Evolutionary conservation across 257 asterid species (phyloP).

Genomic region (Solanum stenotomum): DNA sequence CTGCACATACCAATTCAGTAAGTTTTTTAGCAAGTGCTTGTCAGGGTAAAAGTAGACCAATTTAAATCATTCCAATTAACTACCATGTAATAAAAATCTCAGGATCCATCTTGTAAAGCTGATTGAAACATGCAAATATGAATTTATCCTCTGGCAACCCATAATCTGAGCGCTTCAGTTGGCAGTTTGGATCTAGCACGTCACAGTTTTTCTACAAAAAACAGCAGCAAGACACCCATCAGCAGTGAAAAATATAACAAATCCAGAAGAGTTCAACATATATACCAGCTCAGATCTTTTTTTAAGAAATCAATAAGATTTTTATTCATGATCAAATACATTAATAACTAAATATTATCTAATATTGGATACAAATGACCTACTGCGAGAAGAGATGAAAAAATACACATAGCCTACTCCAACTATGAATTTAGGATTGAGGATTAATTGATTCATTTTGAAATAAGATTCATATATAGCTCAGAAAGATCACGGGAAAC

Average conservation of each 20-base stretch:
- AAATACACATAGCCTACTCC: not conserved
- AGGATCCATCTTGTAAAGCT: constrained; percentile 99
- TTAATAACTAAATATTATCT: not conserved
- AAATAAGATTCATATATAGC: not conserved
- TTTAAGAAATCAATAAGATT: not conserved
- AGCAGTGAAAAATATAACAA: not conserved
- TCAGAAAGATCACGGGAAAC: not conserved
- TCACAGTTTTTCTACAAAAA: constrained; percentile 71
- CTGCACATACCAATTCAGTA: constrained; percentile 27
- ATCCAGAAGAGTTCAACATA: not conserved
- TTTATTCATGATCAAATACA: not conserved
- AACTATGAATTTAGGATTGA: not conserved
- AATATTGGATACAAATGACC: not conserved
- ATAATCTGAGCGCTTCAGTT: constrained; percentile 83
- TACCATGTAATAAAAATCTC: constrained; percentile 86
- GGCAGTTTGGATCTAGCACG: constrained; percentile 71
- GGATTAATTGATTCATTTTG: not conserved
- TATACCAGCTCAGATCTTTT: not conserved
- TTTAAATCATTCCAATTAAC: not conserved
- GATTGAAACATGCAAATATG: constrained; percentile 95
- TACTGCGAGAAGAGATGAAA: not conserved
- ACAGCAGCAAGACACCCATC: not conserved
- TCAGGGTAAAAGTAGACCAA: not conserved
- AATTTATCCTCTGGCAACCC: constrained; percentile 95
- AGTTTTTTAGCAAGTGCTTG: not conserved